Evolutionary conservation across 1,284 basidiomycete species (phyloP).

Genomic region (Anthracocystis setariae): DNA sequence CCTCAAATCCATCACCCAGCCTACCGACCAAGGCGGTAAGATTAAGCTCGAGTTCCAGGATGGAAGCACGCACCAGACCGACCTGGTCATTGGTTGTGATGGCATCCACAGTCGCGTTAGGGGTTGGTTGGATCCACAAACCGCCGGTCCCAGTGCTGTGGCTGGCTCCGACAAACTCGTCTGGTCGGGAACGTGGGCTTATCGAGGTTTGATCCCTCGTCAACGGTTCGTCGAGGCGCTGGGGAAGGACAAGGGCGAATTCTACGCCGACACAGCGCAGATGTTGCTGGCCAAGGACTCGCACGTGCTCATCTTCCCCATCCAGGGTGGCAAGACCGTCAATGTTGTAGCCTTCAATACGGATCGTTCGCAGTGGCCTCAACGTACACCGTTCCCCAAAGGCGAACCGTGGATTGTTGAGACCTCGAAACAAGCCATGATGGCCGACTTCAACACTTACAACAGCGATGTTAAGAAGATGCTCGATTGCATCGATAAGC

Average conservation of each 20-base stretch:
- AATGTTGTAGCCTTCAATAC: constrained; percentile 73
- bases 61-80: constrained; percentile 35
- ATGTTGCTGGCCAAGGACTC: constrained; percentile 58
- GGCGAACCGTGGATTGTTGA: constrained; percentile 71
- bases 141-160: constrained; percentile 24
- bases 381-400: constrained; percentile 49
- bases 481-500: constrained; percentile 70
- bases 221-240: constrained; percentile 46
- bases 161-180: constrained; percentile 38
- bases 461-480: constrained; percentile 71
- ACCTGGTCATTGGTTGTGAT: constrained; percentile 64
- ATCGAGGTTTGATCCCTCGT: constrained; percentile 58
- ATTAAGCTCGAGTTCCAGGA: constrained; percentile 38
- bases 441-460: constrained; percentile 72
- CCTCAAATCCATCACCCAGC: constrained; percentile 23
- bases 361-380: constrained; percentile 69
- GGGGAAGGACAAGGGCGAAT: constrained; percentile 39
- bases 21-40: neutral
- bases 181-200: constrained; percentile 61
- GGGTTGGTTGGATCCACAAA: constrained; percentile 40
- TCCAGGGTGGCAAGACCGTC: constrained; percentile 70
- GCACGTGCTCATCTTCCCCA: constrained; percentile 75
- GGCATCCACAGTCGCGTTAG: constrained; percentile 63
- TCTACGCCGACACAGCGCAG: constrained; percentile 46
- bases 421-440: constrained; percentile 70